phyloP scores from a whole-genome alignment of 2,329 filamentous ascomycete species.

The Phaeophleospora eucalypticola region DNA sequence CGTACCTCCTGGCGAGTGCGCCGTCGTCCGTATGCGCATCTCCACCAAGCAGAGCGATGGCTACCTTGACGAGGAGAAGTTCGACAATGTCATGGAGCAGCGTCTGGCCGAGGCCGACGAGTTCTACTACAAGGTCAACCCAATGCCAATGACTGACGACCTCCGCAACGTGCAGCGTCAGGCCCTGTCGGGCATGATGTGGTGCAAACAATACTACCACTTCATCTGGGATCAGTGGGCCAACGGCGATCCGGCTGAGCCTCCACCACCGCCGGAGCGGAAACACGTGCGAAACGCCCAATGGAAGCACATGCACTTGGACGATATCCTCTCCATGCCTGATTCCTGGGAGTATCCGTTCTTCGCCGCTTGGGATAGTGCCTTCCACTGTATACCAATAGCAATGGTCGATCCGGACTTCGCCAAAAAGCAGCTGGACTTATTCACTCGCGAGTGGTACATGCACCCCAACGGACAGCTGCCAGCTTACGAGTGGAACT shows the following conservation, averaged over 20 bases:
- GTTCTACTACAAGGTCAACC: constrained; percentile 91
- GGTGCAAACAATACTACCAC: constrained; percentile 95
- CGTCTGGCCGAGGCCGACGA: constrained; percentile 88
- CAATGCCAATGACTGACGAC: constrained; percentile 88
- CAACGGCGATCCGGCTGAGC: constrained; percentile 84
- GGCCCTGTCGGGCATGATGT: constrained; percentile 94
- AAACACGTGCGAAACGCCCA: constrained; percentile 80
- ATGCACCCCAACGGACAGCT: constrained; percentile 96
- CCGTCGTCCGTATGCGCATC: constrained; percentile 87
- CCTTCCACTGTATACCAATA: constrained; percentile 92
- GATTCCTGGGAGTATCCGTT: constrained; percentile 99
- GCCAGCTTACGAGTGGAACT: constrained; percentile 95
- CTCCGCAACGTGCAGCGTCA: constrained; percentile 92
- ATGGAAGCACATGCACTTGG: constrained; percentile 93
- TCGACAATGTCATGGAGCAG: constrained; percentile 85
- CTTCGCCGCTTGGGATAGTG: constrained; percentile 95
- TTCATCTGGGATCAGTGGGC: constrained; percentile 99
- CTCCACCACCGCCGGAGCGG: constrained; percentile 74
- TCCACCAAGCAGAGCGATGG: constrained; percentile 65
- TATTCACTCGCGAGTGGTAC: constrained; percentile 97
- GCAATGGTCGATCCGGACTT: constrained; percentile 98
- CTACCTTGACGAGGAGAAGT: constrained; percentile 86
- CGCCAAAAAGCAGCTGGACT: constrained; percentile 93
- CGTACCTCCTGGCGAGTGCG: constrained; percentile 84
- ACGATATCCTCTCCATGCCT: constrained; percentile 95